Conservation (phyloP, 2,329 filamentous ascomycete species). For the Cladophialophora chaetospira region DNA sequence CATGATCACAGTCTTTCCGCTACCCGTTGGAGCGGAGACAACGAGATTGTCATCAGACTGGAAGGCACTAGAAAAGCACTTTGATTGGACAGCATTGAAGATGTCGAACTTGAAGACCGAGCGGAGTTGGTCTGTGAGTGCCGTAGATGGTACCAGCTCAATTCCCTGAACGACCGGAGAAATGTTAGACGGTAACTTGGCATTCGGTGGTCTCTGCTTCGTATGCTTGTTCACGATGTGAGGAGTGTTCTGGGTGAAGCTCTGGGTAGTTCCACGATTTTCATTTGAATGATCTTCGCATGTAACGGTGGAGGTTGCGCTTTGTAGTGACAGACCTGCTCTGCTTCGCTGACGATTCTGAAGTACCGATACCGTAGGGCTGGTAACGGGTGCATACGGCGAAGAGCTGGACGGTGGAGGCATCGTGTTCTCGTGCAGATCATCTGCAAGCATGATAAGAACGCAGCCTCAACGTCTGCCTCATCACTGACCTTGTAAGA, state of each 20-base stretch:
- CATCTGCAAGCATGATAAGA: slow-evolving; percentile 15
- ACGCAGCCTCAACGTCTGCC: background rate
- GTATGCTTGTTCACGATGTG: background rate
- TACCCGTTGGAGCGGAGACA: slow-evolving; percentile 78
- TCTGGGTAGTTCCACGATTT: no score
- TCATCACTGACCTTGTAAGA: slow-evolving; percentile 3
- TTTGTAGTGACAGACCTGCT: background rate
- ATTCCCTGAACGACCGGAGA: slow-evolving; percentile 60
- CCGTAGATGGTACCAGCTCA: slow-evolving; percentile 58
- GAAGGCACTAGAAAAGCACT: slow-evolving; percentile 70
- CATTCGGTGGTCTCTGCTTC: background rate
- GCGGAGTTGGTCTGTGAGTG: slow-evolving; percentile 69
- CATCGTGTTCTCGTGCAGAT: slow-evolving; percentile 2
- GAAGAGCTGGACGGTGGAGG: slow-evolving; percentile 23
- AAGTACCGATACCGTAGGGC: slow-evolving; percentile 24
- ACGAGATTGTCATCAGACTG: slow-evolving; percentile 73
- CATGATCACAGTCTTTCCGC: slow-evolving; percentile 79
- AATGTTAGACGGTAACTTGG: background rate
- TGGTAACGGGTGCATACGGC: slow-evolving; percentile 19
- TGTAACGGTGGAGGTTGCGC: background rate
- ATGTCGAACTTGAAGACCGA: slow-evolving; percentile 70
- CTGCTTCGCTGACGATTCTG: slow-evolving; percentile 15
- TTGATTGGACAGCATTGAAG: slow-evolving; percentile 83
- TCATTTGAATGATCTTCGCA: background rate
- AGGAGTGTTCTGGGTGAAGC: background rate